phyloP scores from a whole-genome alignment of 2,329 filamentous ascomycete species.

The Neofusicoccum umdonicola region DNA sequence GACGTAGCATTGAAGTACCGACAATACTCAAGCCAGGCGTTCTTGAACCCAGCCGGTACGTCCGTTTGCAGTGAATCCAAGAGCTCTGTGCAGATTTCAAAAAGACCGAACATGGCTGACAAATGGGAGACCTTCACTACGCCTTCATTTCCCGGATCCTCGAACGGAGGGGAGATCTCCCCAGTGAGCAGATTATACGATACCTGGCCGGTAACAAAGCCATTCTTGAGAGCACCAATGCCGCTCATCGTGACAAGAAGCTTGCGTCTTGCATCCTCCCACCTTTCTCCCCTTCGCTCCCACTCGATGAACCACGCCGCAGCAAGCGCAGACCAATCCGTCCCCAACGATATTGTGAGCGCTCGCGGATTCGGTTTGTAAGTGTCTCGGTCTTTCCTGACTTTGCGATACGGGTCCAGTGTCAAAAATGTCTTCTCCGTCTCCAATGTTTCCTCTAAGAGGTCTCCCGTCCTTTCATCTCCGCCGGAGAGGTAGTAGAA shows the following conservation, averaged over 20 bases:
- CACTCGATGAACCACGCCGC: conserved; percentile 60
- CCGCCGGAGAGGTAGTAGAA: conserved; percentile 58
- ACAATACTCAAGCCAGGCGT: conserved; percentile 60
- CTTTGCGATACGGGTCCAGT: conserved; percentile 59
- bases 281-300: conserved; percentile 55
- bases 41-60: conserved; percentile 49
- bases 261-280: conserved; percentile 53
- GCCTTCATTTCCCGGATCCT: conserved; percentile 53
- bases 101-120: conserved; percentile 57
- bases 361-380: conserved; percentile 37
- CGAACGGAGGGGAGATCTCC: conserved; percentile 51
- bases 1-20: conserved; percentile 54
- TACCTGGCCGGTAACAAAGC: conserved; percentile 55
- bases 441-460: conserved; percentile 53
- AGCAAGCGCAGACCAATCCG: conserved; percentile 59
- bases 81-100: conserved; percentile 58
- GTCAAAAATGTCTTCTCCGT: conserved; percentile 53
- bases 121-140: conserved; percentile 55
- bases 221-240: conserved; percentile 56
- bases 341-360: conserved; percentile 55
- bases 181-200: conserved; percentile 53
- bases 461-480: conserved; percentile 56
- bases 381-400: conserved; percentile 43
- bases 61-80: conserved; percentile 50
- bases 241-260: conserved; percentile 50